A percentile compares a stretch with the other conserved stretches of the same genome.
These are phyloP conservation scores for Termitomyces sp. DNA, from an alignment of 768 basidiomycete species.

Conservation along the genomic window DNA sequence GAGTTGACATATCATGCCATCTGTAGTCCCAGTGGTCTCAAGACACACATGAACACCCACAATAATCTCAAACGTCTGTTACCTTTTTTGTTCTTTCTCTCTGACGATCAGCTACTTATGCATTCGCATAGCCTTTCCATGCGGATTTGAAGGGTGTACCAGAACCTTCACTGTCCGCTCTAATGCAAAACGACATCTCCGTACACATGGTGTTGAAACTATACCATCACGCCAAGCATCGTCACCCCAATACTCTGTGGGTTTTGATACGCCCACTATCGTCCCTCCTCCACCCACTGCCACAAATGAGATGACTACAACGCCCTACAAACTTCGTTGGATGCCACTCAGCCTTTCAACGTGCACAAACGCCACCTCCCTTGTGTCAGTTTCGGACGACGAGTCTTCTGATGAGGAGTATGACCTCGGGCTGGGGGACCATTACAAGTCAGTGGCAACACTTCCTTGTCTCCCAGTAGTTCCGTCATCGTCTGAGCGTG, in stretches of 20 bases:
- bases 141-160: slow-evolving; percentile 53
- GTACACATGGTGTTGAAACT: slow-evolving; percentile 57
- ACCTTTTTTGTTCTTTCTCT: background rate
- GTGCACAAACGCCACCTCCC: slow-evolving; percentile 19
- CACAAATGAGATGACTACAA: slow-evolving; percentile 9
- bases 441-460: slow-evolving; percentile 15
- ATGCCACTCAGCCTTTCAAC: slow-evolving; percentile 33
- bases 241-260: slow-evolving; percentile 26
- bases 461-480: slow-evolving; percentile 22
- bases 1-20: background rate
- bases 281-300: slow-evolving; percentile 11
- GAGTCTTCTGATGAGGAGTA: slow-evolving; percentile 17
- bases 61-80: slow-evolving; percentile 45
- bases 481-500: slow-evolving; percentile 14
- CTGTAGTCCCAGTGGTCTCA: slow-evolving; percentile 46
- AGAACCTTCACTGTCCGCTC: slow-evolving; percentile 75
- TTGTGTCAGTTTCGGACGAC: slow-evolving; percentile 20
- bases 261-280: slow-evolving; percentile 33
- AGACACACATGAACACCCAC: slow-evolving; percentile 56
- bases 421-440: slow-evolving; percentile 7
- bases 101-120: background rate
- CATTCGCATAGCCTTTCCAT: slow-evolving; percentile 35
- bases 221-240: slow-evolving; percentile 6
- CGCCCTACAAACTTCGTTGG: slow-evolving; percentile 32
- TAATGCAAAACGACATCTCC: slow-evolving; percentile 75